Evolutionary conservation across 305 asterid species (phyloP).

Genomic region (Fraxinus latifolia): DNA sequence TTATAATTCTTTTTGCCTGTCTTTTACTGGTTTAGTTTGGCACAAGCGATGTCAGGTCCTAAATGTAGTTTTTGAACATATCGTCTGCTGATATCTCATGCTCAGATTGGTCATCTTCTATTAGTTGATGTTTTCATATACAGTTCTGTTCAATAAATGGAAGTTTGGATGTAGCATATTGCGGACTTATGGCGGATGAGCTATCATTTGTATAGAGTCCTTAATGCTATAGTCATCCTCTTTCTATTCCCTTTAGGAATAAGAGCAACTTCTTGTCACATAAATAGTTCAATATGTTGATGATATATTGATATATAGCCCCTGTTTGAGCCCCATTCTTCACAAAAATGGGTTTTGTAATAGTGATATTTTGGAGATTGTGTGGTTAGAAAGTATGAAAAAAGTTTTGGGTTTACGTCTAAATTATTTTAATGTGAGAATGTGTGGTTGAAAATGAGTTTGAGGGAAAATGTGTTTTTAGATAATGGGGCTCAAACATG

Average conservation of each 20-base stretch:
- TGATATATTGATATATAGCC: background rate
- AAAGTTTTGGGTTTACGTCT: background rate
- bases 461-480: background rate
- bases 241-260: background rate
- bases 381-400: background rate
- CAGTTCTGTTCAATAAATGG: conserved; percentile 4
- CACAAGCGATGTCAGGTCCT: background rate
- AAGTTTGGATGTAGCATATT: background rate
- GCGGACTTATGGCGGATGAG: background rate
- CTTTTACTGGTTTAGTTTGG: conserved; percentile 17
- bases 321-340: background rate
- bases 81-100: conserved; percentile 11
- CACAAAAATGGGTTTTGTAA: background rate
- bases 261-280: background rate
- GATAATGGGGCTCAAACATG: background rate
- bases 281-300: background rate
- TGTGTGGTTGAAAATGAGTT: background rate
- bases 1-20: conserved; percentile 13
- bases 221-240: background rate
- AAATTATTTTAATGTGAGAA: background rate
- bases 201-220: background rate
- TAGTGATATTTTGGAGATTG: background rate
- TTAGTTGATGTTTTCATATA: background rate
- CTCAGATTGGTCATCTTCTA: conserved; percentile 10
- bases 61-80: conserved; percentile 12